A percentile compares a stretch with the other conserved stretches of the same genome.
Evolutionary conservation across 805 yeast species (phyloP).

Genomic region (Spathaspora hagerdaliae): DNA sequence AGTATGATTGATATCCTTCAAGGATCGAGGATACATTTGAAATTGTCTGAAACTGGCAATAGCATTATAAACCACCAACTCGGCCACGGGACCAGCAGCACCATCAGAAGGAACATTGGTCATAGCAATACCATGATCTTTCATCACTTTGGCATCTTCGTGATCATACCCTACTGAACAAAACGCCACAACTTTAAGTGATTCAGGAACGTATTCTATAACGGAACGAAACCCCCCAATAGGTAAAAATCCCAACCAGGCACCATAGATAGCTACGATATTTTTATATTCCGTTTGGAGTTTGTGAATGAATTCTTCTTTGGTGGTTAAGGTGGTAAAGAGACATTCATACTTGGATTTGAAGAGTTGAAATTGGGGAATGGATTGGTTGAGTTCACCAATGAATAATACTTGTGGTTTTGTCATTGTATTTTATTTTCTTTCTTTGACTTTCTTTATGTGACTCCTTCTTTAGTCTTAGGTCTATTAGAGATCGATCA

Average conservation of each 20-base stretch:
- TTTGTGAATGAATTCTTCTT: constrained; percentile 38
- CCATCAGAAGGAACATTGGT: constrained; percentile 56
- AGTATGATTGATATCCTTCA: constrained; percentile 41
- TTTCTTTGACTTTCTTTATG: too few species aligned
- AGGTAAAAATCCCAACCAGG: constrained; percentile 51
- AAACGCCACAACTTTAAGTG: constrained; percentile 45
- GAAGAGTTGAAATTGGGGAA: constrained; percentile 46
- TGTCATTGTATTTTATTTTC: constrained; percentile 9
- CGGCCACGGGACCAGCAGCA: constrained; percentile 71
- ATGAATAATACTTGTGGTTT: constrained; percentile 44
- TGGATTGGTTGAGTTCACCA: constrained; percentile 44
- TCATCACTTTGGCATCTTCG: constrained; percentile 41
- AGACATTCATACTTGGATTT: constrained; percentile 31
- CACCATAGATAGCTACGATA: constrained; percentile 53
- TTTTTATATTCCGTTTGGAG: constrained; percentile 38
- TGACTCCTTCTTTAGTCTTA: too few species aligned
- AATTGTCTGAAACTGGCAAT: constrained; percentile 59
- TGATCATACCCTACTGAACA: constrained; percentile 59
- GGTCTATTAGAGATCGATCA: too few species aligned
- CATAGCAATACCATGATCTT: constrained; percentile 42
- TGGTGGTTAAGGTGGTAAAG: constrained; percentile 37
- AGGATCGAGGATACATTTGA: constrained; percentile 39
- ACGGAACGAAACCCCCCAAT: constrained; percentile 49
- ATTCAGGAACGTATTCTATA: constrained; percentile 40
- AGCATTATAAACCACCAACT: constrained; percentile 57